Conservation (phyloP, 1,139 yeast genomes). For the Geotrichum histeridarum region DNA sequence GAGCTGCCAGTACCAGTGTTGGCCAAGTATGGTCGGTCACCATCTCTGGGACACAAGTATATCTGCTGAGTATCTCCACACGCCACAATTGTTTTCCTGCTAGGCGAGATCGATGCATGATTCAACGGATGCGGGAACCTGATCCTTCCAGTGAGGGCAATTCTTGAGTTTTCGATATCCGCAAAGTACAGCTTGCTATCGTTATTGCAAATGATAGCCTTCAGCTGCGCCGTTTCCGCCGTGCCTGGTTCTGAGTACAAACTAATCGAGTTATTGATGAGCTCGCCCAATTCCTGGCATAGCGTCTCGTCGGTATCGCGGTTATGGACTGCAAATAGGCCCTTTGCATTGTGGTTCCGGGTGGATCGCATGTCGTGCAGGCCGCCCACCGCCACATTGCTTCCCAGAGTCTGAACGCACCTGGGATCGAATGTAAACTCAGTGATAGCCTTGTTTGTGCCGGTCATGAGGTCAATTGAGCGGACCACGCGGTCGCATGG, state of each 20-base stretch:
- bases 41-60: constrained; percentile 44
- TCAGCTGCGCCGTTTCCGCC: constrained; percentile 28
- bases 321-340: constrained; percentile 56
- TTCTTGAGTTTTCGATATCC: constrained; percentile 50
- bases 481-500: constrained; percentile 48
- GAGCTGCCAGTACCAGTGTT: constrained; percentile 20
- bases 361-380: constrained; percentile 41
- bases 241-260: constrained; percentile 41
- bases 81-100: constrained; percentile 48
- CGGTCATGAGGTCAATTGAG: constrained; percentile 41
- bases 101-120: constrained; percentile 58
- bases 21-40: constrained; percentile 27
- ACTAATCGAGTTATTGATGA: constrained; percentile 79
- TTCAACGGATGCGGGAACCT: constrained; percentile 52
- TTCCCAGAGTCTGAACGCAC: constrained; percentile 59
- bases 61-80: constrained; percentile 58
- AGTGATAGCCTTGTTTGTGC: constrained; percentile 39
- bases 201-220: constrained; percentile 72
- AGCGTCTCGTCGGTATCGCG: constrained; percentile 39
- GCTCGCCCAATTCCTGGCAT: constrained; percentile 64
- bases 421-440: constrained; percentile 59
- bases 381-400: constrained; percentile 67
- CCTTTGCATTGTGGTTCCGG: constrained; percentile 37
- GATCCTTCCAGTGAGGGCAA: constrained; percentile 40
- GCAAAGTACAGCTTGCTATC: constrained; percentile 67